A percentile compares a stretch with the other conserved stretches of the same genome.
Conservation (phyloP, 345 rosid species). For the Ailanthus altissimus region DNA sequence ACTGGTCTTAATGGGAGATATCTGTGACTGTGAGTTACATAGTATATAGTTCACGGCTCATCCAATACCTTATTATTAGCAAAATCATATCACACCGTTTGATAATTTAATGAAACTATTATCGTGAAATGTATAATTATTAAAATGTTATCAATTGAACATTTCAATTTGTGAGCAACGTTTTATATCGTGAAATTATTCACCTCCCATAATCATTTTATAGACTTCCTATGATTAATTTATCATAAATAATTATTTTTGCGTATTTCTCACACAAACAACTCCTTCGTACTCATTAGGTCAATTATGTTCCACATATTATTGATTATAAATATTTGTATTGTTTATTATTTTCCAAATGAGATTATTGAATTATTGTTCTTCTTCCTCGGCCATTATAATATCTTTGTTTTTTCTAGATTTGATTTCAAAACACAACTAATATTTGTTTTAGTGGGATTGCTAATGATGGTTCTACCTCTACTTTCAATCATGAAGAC, state of each 20-base stretch:
- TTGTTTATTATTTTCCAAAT: not conserved
- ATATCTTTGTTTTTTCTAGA: slow-evolving; percentile 1
- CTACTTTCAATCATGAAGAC: slow-evolving; percentile 62
- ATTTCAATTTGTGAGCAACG: not conserved
- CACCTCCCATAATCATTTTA: too few species aligned
- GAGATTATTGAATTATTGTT: not conserved
- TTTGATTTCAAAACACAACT: slow-evolving; percentile 1
- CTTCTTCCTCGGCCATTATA: not conserved
- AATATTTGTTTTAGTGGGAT: slow-evolving; percentile 28
- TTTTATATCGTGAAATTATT: too few species aligned
- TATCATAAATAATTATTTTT: not conserved
- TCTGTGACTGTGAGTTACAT: too few species aligned
- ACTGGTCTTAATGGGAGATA: too few species aligned
- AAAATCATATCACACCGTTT: too few species aligned
- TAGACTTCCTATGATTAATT: not conserved
- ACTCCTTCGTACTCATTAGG: not conserved
- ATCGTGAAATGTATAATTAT: not conserved
- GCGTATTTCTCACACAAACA: not conserved
- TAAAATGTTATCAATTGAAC: not conserved
- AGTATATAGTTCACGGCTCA: too few species aligned
- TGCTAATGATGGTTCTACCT: slow-evolving; percentile 36
- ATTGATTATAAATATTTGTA: not conserved
- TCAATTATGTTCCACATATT: slow-evolving; percentile 4
- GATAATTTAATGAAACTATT: too few species aligned
- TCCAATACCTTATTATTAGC: too few species aligned